Conservation (phyloP, 257 asterid species). For the Plantago major region DNA sequence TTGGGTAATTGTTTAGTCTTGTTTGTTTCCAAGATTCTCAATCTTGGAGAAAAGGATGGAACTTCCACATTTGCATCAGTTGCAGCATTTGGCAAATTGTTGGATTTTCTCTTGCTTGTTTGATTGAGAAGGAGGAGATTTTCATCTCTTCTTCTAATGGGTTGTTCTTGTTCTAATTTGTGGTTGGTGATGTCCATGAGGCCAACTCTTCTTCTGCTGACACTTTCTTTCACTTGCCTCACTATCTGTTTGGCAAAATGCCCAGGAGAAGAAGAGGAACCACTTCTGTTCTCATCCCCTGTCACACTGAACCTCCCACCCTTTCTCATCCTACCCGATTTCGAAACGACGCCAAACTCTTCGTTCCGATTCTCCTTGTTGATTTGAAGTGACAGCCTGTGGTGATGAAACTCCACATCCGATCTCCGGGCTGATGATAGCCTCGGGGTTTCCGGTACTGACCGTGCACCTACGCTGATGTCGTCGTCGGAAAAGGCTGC, state of each 20-base stretch:
- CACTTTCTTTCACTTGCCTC: conserved; percentile 59
- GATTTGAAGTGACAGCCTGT: conserved; percentile 63
- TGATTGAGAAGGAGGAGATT: conserved; percentile 45
- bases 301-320: conserved; percentile 17
- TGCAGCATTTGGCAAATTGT: conserved; percentile 13
- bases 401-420: conserved; percentile 56
- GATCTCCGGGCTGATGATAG: conserved; percentile 52
- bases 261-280: conserved; percentile 20
- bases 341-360: conserved; percentile 13
- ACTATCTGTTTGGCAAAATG: conserved; percentile 57
- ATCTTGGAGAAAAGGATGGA: conserved; percentile 43
- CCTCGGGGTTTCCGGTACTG: conserved; percentile 80
- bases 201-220: conserved; percentile 50
- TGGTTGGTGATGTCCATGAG: conserved; percentile 54
- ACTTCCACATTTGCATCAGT: conserved; percentile 22
- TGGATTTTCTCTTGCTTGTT: conserved; percentile 19
- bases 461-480: conserved; percentile 40
- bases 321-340: conserved; percentile 24
- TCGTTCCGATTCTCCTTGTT: conserved; percentile 44
- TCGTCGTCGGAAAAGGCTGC: conserved; percentile 34
- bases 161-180: conserved; percentile 6
- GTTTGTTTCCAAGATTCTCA: conserved; percentile 37
- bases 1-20: conserved; percentile 16
- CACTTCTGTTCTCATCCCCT: conserved; percentile 35
- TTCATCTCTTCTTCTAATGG: conserved; percentile 28